Percentiles rank a stretch among this genome's conserved stretches.
These are phyloP conservation scores for Scheffersomyces illinoinensis DNA, from an alignment of 1,139 yeast genomes.

Conservation along the genomic window DNA sequence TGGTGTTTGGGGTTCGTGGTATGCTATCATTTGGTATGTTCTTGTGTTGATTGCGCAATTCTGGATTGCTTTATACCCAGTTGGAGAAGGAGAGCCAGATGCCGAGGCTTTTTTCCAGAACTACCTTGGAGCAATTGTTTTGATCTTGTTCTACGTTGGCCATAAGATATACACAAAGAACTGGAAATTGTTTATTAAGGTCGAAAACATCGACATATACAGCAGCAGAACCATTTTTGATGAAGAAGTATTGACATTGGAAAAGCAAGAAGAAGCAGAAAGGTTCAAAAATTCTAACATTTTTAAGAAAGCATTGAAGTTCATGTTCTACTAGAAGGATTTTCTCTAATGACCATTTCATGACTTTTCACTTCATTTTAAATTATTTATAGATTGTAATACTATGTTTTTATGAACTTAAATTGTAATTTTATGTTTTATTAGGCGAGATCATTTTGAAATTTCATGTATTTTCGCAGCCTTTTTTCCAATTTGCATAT, in stretches of 20 bases:
- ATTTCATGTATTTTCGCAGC: background rate
- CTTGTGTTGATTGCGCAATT: conserved; percentile 43
- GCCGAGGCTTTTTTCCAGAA: conserved; percentile 37
- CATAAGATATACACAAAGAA: conserved; percentile 36
- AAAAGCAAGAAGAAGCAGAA: conserved; percentile 35
- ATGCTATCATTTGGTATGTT: conserved; percentile 34
- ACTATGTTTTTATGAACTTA: background rate
- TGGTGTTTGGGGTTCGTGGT: conserved; percentile 42
- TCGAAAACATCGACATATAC: conserved; percentile 36
- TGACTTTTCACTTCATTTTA: background rate
- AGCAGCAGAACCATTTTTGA: conserved; percentile 38
- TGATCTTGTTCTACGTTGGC: conserved; percentile 33
- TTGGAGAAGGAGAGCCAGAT: conserved; percentile 27
- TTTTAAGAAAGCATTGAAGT: conserved; percentile 23
- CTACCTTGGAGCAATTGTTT: conserved; percentile 38
- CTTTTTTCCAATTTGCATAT: no score
- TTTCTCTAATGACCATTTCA: background rate
- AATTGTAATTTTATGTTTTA: no score
- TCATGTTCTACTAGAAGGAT: conserved; percentile 20
- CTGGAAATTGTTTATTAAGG: conserved; percentile 31
- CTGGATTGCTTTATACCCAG: conserved; percentile 45
- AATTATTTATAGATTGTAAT: background rate
- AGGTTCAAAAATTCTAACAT: conserved; percentile 23
- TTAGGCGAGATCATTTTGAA: background rate
- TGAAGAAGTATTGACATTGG: conserved; percentile 38